Evolutionary conservation across 306 rosid species (phyloP).

Genomic region (Vicia sativa): DNA sequence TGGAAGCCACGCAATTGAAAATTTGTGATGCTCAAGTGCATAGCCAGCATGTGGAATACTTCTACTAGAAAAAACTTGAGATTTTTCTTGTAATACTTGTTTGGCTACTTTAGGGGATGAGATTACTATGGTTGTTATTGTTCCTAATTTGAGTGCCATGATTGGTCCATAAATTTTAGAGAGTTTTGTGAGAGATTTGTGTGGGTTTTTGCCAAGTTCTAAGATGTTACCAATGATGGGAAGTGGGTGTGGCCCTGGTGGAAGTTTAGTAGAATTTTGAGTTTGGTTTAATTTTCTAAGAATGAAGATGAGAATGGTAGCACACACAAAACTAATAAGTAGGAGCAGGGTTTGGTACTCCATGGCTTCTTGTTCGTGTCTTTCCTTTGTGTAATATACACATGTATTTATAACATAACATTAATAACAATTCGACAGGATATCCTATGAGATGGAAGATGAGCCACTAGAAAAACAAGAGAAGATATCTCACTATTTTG

Average conservation of each 20-base stretch:
- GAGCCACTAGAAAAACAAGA: too few relatives aligned
- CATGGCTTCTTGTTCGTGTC: neutral
- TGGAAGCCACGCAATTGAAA: constrained; percentile 1
- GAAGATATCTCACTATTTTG: too few relatives aligned
- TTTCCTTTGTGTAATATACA: neutral
- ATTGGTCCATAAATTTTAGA: constrained; percentile 28
- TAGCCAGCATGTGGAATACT: neutral
- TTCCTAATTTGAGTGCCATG: constrained; percentile 20
- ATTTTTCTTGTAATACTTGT: constrained; percentile 21
- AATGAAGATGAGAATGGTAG: constrained; percentile 7
- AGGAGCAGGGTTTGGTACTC: constrained; percentile 5
- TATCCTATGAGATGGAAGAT: too few relatives aligned
- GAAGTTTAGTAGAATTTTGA: neutral
- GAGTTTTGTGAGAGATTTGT: constrained; percentile 14
- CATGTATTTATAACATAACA: neutral
- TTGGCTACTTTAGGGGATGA: constrained; percentile 33
- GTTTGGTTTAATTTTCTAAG: too few relatives aligned
- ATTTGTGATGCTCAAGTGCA: neutral
- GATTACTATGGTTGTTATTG: constrained; percentile 28
- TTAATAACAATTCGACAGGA: too few relatives aligned
- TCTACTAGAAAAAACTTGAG: neutral
- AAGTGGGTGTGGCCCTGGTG: constrained; percentile 29
- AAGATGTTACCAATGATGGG: constrained; percentile 31
- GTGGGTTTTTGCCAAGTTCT: constrained; percentile 25
- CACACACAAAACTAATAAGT: neutral